Conservation (phyloP, 2,329 filamentous ascomycete species). For the Fusarium phyllophilum region DNA sequence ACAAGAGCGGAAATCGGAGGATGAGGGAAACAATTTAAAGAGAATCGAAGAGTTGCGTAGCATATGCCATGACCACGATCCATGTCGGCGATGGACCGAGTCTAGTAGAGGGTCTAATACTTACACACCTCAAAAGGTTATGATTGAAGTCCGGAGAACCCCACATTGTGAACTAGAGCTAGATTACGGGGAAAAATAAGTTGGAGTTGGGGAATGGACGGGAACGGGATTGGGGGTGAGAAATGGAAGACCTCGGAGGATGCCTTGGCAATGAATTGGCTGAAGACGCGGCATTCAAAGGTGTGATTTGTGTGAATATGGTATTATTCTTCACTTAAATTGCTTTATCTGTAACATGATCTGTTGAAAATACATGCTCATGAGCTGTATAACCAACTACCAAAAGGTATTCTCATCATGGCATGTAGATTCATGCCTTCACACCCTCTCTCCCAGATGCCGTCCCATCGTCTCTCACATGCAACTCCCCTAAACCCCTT, state of each 20-base stretch:
- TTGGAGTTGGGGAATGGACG: slow-evolving; percentile 18
- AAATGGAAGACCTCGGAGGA: slow-evolving; percentile 29
- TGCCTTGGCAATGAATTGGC: background rate
- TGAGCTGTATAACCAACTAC: background rate
- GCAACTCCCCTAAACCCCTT: background rate
- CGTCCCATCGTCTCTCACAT: slow-evolving; percentile 17
- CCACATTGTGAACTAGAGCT: slow-evolving; percentile 22
- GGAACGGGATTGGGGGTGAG: slow-evolving; percentile 19
- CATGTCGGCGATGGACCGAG: slow-evolving; percentile 28
- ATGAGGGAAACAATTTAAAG: slow-evolving; percentile 26
- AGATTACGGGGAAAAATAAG: slow-evolving; percentile 23
- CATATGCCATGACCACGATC: slow-evolving; percentile 20
- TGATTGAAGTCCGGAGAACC: slow-evolving; percentile 31
- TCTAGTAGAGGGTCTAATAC: slow-evolving; percentile 8
- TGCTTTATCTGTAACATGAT: no score
- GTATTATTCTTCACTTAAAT: background rate
- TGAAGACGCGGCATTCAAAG: background rate
- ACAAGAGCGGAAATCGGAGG: slow-evolving; percentile 11
- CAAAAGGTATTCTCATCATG: background rate
- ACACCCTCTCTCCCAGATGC: slow-evolving; percentile 5
- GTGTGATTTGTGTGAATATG: background rate
- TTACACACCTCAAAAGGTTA: slow-evolving; percentile 26
- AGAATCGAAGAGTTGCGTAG: background rate
- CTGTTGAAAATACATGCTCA: background rate
- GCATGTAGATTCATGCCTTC: background rate